Percentiles rank a stretch among this genome's conserved stretches.
Conservation (phyloP, 2,329 filamentous ascomycete genomes). For the Trichoderma aggressivum region DNA sequence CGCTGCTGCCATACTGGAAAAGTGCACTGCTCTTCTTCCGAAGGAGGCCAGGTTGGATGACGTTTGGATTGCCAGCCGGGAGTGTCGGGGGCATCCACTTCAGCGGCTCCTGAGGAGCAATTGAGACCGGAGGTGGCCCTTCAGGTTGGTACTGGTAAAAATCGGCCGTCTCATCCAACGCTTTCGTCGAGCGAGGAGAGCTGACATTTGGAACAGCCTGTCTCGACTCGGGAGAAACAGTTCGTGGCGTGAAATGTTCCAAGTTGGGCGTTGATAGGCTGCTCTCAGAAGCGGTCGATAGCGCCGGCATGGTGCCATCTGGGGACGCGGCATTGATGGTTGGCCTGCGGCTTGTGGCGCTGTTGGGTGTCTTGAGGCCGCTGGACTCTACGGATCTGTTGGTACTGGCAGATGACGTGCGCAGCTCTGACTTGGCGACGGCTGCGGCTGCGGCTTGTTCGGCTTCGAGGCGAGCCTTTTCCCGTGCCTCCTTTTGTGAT, state of each 20-base stretch:
- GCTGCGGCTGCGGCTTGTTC: conserved; percentile 17
- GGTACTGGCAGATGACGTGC: not conserved
- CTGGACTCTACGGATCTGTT: conserved; percentile 4
- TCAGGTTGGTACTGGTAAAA: conserved; percentile 55
- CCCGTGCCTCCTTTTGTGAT: conserved; percentile 54
- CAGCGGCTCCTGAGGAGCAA: conserved; percentile 40
- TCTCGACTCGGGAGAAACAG: conserved; percentile 24
- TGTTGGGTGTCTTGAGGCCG: conserved; percentile 8
- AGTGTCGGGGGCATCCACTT: conserved; percentile 51
- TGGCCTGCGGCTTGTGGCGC: not conserved
- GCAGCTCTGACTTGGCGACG: not conserved
- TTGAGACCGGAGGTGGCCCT: conserved; percentile 43
- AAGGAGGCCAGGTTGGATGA: conserved; percentile 33
- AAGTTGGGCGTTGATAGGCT: conserved; percentile 27
- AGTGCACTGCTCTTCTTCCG: conserved; percentile 33
- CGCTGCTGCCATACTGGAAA: conserved; percentile 41
- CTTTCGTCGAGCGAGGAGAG: conserved; percentile 31
- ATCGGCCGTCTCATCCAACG: conserved; percentile 30
- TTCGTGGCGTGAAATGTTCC: conserved; percentile 24
- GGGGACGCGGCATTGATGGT: not conserved
- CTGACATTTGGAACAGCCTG: conserved; percentile 27
- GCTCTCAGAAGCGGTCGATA: conserved; percentile 23
- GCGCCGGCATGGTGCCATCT: conserved; percentile 22
- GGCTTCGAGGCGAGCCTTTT: conserved; percentile 31
- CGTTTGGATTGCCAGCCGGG: conserved; percentile 32